phyloP scores from a whole-genome alignment of 306 rosid genomes.

The Vigna mungo region DNA sequence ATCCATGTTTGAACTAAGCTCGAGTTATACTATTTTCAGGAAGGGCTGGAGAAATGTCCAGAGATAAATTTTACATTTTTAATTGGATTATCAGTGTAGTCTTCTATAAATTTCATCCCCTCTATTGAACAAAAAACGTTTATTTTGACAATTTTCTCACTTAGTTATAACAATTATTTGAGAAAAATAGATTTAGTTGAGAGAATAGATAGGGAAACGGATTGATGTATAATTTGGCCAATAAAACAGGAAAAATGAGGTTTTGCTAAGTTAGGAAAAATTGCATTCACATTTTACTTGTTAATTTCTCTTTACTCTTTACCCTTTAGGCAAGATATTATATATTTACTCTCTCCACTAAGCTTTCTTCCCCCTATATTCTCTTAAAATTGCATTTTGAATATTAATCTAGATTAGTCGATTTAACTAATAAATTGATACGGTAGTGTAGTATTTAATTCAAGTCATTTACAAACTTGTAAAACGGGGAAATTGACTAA shows the following conservation, averaged over 20 bases:
- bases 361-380: neutral
- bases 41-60: slow-evolving; percentile 44
- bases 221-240: neutral
- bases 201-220: neutral
- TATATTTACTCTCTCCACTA: neutral
- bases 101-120: neutral
- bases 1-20: slow-evolving; percentile 43
- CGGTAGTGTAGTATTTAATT: neutral
- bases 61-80: slow-evolving; percentile 22
- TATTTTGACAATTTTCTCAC: too few species aligned
- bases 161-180: neutral
- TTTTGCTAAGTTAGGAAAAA: neutral
- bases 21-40: slow-evolving; percentile 44
- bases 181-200: neutral
- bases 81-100: slow-evolving; percentile 5
- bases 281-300: neutral
- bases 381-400: too few species aligned
- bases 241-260: neutral
- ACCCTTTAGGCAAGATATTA: too few species aligned
- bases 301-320: neutral
- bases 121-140: too few species aligned
- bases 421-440: neutral
- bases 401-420: neutral
- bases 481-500: too few species aligned
- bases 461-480: too few species aligned